Evolutionary conservation across 2,329 filamentous ascomycete genomes (phyloP).

Genomic region (Colletotrichum lentis): DNA sequence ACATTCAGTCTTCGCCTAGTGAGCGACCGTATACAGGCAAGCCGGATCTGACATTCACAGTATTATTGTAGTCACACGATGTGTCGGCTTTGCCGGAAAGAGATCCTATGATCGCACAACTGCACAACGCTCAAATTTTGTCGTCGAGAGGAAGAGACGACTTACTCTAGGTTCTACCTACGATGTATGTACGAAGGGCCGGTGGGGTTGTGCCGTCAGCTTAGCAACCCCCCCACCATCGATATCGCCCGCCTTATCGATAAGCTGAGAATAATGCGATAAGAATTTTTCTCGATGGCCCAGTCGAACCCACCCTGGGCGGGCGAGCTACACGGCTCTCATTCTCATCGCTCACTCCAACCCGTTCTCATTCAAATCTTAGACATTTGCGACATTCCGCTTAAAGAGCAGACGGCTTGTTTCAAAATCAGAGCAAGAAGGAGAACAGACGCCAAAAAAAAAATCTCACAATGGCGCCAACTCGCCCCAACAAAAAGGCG

Average conservation of each 20-base stretch:
- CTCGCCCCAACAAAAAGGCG: conserved; percentile 50
- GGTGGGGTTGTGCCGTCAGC: conserved; percentile 8
- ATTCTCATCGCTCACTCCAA: conserved; percentile 13
- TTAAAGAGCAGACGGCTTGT: neutral
- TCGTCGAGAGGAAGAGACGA: neutral
- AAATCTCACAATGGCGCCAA: conserved; percentile 51
- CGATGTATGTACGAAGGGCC: neutral
- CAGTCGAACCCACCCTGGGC: conserved; percentile 19
- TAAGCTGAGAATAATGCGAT: conserved; percentile 29
- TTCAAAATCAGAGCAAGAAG: neutral
- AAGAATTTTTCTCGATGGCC: conserved; percentile 33
- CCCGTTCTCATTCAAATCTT: neutral
- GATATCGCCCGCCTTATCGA: conserved; percentile 31
- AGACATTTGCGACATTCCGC: neutral
- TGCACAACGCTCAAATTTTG: neutral
- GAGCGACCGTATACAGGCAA: neutral
- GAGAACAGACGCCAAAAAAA: no score
- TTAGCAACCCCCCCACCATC: conserved; percentile 17
- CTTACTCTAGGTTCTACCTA: neutral
- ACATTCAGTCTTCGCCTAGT: neutral
- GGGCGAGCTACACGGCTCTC: conserved; percentile 13
- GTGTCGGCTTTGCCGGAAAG: neutral
- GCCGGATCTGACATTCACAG: no score
- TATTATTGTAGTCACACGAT: no score
- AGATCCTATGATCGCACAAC: neutral